phyloP scores from a whole-genome alignment of 805 yeast genomes.

The Nakazawaea pomicola region DNA sequence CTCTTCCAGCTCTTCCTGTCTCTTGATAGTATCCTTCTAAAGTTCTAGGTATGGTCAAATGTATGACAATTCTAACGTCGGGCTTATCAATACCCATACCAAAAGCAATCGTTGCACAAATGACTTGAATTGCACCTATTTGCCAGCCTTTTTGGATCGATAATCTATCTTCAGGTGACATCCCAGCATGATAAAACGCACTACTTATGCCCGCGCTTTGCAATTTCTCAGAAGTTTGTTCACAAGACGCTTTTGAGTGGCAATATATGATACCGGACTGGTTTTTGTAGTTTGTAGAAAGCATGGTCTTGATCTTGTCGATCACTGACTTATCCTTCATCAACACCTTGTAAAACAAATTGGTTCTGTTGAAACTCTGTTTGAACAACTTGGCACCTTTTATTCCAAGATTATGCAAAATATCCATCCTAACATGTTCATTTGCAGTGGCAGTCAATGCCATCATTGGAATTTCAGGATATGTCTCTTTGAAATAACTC shows the following conservation, averaged over 20 bases:
- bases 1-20: slow-evolving; percentile 98
- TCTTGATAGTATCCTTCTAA: slow-evolving; percentile 97
- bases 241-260: slow-evolving; percentile 86
- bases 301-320: slow-evolving; percentile 55
- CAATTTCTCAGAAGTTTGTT: slow-evolving; percentile 64
- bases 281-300: slow-evolving; percentile 43
- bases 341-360: slow-evolving; percentile 72
- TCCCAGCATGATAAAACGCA: slow-evolving; percentile 91
- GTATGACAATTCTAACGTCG: slow-evolving; percentile 89
- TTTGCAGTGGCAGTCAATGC: slow-evolving; percentile 98
- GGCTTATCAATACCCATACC: slow-evolving; percentile 99
- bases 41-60: slow-evolving; percentile 81
- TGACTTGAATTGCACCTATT: slow-evolving; percentile 58
- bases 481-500: slow-evolving; percentile 63
- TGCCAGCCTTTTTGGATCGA: slow-evolving; percentile 84
- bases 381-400: slow-evolving; percentile 59
- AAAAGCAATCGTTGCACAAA: slow-evolving; percentile 97
- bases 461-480: slow-evolving; percentile 83
- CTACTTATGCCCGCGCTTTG: slow-evolving; percentile 57
- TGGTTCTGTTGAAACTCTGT: slow-evolving; percentile 90
- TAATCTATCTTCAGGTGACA: slow-evolving; percentile 71
- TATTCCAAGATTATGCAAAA: slow-evolving; percentile 70
- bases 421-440: slow-evolving; percentile 82
- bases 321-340: slow-evolving; percentile 55
- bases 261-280: slow-evolving; percentile 90